Evolutionary conservation across 805 yeast species (phyloP).

Genomic region (Candida krabiensis): DNA sequence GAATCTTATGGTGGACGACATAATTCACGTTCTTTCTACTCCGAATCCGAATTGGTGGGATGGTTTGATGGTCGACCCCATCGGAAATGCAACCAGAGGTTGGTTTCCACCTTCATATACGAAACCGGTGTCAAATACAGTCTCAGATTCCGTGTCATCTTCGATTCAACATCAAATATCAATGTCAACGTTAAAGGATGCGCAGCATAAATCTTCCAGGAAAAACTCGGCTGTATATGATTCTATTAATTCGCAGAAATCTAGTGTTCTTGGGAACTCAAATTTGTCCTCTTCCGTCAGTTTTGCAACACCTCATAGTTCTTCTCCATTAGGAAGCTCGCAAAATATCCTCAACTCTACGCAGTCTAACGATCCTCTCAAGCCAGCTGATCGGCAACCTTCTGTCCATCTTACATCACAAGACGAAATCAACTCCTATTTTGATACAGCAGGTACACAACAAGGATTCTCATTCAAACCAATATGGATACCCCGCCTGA

Average conservation of each 20-base stretch:
- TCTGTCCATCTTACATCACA: conserved; percentile 23
- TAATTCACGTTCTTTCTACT: conserved; percentile 66
- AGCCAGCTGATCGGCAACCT: conserved; percentile 4
- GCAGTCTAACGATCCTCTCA: neutral
- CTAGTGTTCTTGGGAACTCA: conserved; percentile 12
- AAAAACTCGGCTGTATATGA: conserved; percentile 4
- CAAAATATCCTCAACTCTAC: neutral
- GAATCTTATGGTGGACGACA: conserved; percentile 61
- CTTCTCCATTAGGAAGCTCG: conserved; percentile 8
- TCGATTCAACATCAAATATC: conserved; percentile 15
- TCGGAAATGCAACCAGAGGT: conserved; percentile 57
- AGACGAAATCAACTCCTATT: conserved; percentile 29
- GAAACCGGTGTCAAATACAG: conserved; percentile 32
- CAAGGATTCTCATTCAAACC: conserved; percentile 36
- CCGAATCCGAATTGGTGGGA: conserved; percentile 85
- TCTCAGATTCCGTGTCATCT: conserved; percentile 3
- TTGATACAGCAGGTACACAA: conserved; percentile 22
- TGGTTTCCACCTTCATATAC: conserved; percentile 81
- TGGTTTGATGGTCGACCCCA: conserved; percentile 50
- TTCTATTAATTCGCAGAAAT: conserved; percentile 4
- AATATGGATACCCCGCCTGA: conserved; percentile 64
- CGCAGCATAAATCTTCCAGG: conserved; percentile 4
- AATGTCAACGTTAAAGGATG: conserved; percentile 15
- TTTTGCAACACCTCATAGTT: conserved; percentile 1
- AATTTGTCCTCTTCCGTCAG: conserved; percentile 9